Evolutionary conservation across 768 basidiomycete genomes (phyloP).

Genomic region (Tricholoma hemisulphureum): DNA sequence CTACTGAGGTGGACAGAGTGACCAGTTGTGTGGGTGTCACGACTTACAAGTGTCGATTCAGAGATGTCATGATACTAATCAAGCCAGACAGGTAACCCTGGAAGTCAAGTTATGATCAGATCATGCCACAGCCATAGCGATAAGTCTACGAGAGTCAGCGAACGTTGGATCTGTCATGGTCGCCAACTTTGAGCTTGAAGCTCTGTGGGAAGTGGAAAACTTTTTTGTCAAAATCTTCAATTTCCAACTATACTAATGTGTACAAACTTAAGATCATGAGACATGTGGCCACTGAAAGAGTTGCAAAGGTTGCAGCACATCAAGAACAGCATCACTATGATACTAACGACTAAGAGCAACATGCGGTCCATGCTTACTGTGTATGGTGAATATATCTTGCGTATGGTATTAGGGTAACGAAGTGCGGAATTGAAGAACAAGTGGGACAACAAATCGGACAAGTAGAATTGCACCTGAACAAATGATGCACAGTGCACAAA

Average conservation of each 20-base stretch:
- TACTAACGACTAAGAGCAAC: background rate
- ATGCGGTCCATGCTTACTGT: constrained; percentile 1
- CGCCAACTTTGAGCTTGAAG: too few relatives aligned
- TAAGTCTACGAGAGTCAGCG: too few relatives aligned
- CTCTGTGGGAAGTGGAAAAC: too few relatives aligned
- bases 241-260: background rate
- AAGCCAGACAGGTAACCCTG: background rate
- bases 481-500: background rate
- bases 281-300: background rate
- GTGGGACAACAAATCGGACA: background rate
- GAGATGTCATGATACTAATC: too few relatives aligned
- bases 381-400: background rate
- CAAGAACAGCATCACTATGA: background rate
- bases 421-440: background rate
- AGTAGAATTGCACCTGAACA: background rate
- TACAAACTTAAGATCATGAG: background rate
- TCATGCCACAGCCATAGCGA: too few relatives aligned
- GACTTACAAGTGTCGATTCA: too few relatives aligned
- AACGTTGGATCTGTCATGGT: too few relatives aligned
- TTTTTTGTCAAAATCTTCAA: background rate
- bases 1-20: constrained; percentile 17
- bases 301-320: background rate
- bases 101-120: background rate
- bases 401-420: constrained; percentile 1
- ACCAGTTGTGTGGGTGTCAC: constrained; percentile 13